Percentiles rank a stretch among this genome's conserved stretches.
Evolutionary conservation across 768 basidiomycete genomes (phyloP).

Genomic region (Boletus bicolor): DNA sequence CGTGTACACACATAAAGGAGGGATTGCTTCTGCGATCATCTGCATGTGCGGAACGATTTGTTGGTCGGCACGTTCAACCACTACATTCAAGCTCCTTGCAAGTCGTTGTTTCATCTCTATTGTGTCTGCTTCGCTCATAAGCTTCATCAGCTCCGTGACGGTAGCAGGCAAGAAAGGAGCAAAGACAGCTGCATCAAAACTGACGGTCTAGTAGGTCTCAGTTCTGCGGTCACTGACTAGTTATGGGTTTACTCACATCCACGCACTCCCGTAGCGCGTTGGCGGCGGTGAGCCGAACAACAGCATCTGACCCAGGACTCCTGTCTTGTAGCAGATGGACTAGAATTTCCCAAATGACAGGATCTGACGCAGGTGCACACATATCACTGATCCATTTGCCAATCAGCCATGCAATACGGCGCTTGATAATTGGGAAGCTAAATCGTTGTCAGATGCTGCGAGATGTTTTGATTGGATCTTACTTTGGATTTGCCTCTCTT

Average conservation of each 20-base stretch:
- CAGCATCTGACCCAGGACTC: conserved; percentile 69
- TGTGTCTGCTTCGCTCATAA: conserved; percentile 72
- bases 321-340: conserved; percentile 71
- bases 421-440: conserved; percentile 89
- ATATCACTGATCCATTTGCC: conserved; percentile 84
- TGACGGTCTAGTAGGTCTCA: conserved; percentile 46
- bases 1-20: conserved; percentile 59
- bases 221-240: not conserved
- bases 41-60: conserved; percentile 68
- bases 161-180: conserved; percentile 62
- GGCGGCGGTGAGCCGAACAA: conserved; percentile 84
- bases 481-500: conserved; percentile 58
- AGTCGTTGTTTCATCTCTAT: conserved; percentile 76
- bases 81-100: conserved; percentile 61
- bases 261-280: conserved; percentile 77
- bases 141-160: conserved; percentile 61
- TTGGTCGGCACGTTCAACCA: conserved; percentile 52
- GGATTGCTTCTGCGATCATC: conserved; percentile 62
- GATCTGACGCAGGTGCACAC: conserved; percentile 55
- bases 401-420: conserved; percentile 93
- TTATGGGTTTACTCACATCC: conserved; percentile 56
- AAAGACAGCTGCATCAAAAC: conserved; percentile 62
- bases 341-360: conserved; percentile 76
- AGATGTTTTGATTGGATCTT: conserved; percentile 14
- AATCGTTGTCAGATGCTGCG: conserved; percentile 4